Percentiles rank a stretch among this genome's conserved stretches.
Conservation (phyloP, 169 alveolate genomes). For the Fabrea salina region DNA sequence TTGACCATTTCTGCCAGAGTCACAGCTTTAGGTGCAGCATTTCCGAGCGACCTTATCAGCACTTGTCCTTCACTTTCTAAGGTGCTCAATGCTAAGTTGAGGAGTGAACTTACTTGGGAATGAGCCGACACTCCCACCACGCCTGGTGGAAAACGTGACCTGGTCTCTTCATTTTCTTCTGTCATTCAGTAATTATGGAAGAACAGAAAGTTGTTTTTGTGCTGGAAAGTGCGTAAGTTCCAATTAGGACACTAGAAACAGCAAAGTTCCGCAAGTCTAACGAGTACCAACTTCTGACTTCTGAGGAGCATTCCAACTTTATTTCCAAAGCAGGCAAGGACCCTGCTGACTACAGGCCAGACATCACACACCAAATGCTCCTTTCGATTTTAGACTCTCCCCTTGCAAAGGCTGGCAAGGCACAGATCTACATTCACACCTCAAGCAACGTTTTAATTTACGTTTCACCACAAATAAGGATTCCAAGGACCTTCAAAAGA, state of each 20-base stretch:
- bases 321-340: conserved; percentile 60
- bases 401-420: conserved; percentile 72
- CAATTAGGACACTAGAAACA: conserved; percentile 58
- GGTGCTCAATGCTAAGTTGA: too few species aligned
- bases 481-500: conserved; percentile 82
- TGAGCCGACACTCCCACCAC: too few species aligned
- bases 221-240: conserved; percentile 23
- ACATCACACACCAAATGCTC: conserved; percentile 67
- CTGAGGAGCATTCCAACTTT: conserved; percentile 67
- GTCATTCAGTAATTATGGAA: neutral
- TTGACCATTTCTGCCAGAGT: conserved; percentile 36
- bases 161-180: neutral
- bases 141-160: too few species aligned
- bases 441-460: conserved; percentile 69
- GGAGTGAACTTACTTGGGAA: too few species aligned
- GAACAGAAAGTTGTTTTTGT: conserved; percentile 25
- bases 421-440: conserved; percentile 72
- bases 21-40: conserved; percentile 34
- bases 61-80: too few species aligned
- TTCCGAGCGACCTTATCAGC: too few species aligned
- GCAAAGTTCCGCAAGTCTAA: conserved; percentile 45
- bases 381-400: conserved; percentile 78
- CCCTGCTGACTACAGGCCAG: conserved; percentile 80
- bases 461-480: conserved; percentile 69
- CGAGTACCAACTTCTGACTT: conserved; percentile 55